Evolutionary conservation across 2,329 filamentous ascomycete genomes (phyloP).

Genomic region (Pestalotiopsis sp.): DNA sequence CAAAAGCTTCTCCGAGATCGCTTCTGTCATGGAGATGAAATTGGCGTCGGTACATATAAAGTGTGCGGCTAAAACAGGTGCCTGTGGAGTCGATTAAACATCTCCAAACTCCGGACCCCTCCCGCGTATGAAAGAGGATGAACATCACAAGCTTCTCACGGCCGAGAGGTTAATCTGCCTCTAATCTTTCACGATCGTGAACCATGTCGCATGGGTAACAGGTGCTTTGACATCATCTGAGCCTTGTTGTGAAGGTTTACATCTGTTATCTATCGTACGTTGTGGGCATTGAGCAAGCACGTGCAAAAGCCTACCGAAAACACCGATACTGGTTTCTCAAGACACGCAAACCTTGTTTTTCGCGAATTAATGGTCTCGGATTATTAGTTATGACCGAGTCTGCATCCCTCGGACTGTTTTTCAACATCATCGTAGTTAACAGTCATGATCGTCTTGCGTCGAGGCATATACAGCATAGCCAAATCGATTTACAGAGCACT

Average conservation of each 20-base stretch:
- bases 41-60: no score
- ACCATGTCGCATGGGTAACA: background rate
- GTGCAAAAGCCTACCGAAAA: background rate
- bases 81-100: no score
- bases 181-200: background rate
- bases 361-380: background rate
- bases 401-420: background rate
- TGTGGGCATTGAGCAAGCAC: background rate
- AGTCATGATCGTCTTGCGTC: background rate
- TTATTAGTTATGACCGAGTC: background rate
- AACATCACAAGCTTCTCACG: no score
- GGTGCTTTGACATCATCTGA: background rate
- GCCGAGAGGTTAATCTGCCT: no score
- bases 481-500: background rate
- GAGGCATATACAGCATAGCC: background rate
- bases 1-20: background rate
- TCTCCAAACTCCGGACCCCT: no score
- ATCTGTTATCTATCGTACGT: background rate
- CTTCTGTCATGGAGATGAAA: background rate
- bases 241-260: background rate
- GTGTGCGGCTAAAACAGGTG: no score
- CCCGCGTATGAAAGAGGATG: no score
- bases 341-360: background rate
- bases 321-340: background rate
- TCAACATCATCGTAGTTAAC: background rate